Evolutionary conservation across 2,329 filamentous ascomycete genomes (phyloP).

Genomic region (Microascus cirrosus): DNA sequence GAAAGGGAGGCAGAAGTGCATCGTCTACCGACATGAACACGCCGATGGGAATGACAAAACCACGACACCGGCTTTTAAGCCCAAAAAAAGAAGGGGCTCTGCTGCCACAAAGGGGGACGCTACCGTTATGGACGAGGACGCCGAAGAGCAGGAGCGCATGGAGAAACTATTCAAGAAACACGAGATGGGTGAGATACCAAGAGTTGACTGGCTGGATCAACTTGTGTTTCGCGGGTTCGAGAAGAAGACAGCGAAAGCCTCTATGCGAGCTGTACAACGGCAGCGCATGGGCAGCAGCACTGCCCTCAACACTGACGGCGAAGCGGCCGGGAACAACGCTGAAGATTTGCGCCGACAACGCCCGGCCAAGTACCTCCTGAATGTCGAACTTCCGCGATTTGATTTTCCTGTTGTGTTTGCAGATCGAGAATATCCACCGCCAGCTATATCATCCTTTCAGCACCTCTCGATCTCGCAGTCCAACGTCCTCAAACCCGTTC

Average conservation of each 20-base stretch:
- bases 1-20: constrained; percentile 87
- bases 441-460: constrained; percentile 67
- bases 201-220: constrained; percentile 91
- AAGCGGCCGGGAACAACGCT: constrained; percentile 21
- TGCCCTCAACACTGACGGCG: constrained; percentile 13
- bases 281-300: constrained; percentile 18
- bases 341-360: constrained; percentile 22
- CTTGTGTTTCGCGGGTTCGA: constrained; percentile 86
- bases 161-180: constrained; percentile 93
- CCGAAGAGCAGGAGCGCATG: constrained; percentile 78
- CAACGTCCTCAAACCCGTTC: constrained; percentile 66
- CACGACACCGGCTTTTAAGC: constrained; percentile 60
- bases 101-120: constrained; percentile 36
- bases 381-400: constrained; percentile 86
- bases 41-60: constrained; percentile 79
- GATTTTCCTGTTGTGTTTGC: constrained; percentile 94
- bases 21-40: constrained; percentile 66
- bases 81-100: constrained; percentile 33
- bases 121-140: constrained; percentile 52
- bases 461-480: constrained; percentile 40
- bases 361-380: constrained; percentile 61
- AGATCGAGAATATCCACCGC: constrained; percentile 82
- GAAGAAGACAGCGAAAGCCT: constrained; percentile 43
- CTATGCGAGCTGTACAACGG: constrained; percentile 16
- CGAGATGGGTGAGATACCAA: constrained; percentile 90